Conservation (phyloP, 2,329 filamentous ascomycete genomes). For the Pseudogymnoascus verrucosus region DNA sequence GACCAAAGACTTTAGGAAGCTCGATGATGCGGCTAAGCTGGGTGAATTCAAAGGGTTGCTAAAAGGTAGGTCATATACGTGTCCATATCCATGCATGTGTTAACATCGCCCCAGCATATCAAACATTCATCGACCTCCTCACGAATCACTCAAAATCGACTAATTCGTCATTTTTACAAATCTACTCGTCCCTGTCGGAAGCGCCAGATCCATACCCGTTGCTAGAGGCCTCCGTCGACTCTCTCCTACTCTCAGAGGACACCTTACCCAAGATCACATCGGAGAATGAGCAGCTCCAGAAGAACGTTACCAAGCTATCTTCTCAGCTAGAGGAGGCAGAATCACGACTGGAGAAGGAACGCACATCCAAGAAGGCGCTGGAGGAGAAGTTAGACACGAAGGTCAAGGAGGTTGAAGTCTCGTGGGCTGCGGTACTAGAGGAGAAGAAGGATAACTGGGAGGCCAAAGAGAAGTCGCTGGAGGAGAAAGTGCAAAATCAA, state of each 20-base stretch:
- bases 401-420: constrained; percentile 82
- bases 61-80: constrained; percentile 52
- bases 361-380: constrained; percentile 60
- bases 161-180: constrained; percentile 84
- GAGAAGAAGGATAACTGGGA: constrained; percentile 97
- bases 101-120: constrained; percentile 60
- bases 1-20: constrained; percentile 94
- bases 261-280: constrained; percentile 81
- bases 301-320: constrained; percentile 66
- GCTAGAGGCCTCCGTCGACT: constrained; percentile 92
- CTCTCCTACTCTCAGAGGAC: constrained; percentile 84
- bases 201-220: constrained; percentile 94
- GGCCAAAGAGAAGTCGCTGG: constrained; percentile 80
- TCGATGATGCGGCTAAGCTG: constrained; percentile 82
- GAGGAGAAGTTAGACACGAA: constrained; percentile 70
- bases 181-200: constrained; percentile 90
- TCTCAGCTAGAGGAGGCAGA: constrained; percentile 78
- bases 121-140: constrained; percentile 92
- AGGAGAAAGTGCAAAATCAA: constrained; percentile 92
- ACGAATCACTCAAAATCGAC: constrained; percentile 94
- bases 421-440: constrained; percentile 80
- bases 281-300: constrained; percentile 83
- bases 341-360: constrained; percentile 69
- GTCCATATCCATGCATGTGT: not conserved
- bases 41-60: constrained; percentile 81